These are phyloP conservation scores for Pyricularia grisea DNA, from an alignment of 2,329 filamentous ascomycete species.

Conservation along the genomic window DNA sequence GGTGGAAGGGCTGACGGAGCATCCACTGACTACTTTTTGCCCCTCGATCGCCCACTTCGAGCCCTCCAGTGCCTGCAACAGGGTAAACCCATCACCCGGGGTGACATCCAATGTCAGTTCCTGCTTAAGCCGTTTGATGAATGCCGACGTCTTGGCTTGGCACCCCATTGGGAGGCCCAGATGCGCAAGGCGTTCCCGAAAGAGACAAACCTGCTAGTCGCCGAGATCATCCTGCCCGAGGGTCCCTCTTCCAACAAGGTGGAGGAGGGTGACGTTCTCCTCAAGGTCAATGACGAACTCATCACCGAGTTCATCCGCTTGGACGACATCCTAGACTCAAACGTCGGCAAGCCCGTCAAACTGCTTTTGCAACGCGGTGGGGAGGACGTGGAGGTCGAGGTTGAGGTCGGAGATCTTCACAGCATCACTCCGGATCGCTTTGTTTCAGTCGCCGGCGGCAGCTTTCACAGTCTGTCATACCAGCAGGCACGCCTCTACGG, in stretches of 20 bases:
- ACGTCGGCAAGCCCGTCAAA: slow-evolving; percentile 67
- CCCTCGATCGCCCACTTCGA: slow-evolving; percentile 79
- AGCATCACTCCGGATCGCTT: slow-evolving; percentile 93
- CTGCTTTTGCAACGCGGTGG: slow-evolving; percentile 84
- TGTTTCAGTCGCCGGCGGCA: slow-evolving; percentile 84
- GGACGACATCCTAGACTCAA: slow-evolving; percentile 85
- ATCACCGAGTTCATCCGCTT: slow-evolving; percentile 88
- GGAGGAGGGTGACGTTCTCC: slow-evolving; percentile 85
- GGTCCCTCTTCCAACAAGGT: slow-evolving; percentile 82
- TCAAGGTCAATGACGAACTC: slow-evolving; percentile 89
- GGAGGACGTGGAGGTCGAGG: slow-evolving; percentile 73
- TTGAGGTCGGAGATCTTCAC: slow-evolving; percentile 83
- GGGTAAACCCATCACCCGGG: slow-evolving; percentile 67
- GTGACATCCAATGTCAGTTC: slow-evolving; percentile 98
- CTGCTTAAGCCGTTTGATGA: slow-evolving; percentile 96
- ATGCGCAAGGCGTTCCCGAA: slow-evolving; percentile 77
- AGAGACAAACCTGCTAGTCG: slow-evolving; percentile 94
- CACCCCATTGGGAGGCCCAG: slow-evolving; percentile 74
- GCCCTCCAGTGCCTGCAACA: slow-evolving; percentile 79
- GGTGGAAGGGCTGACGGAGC: slow-evolving; percentile 90
- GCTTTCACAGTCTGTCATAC: slow-evolving; percentile 94
- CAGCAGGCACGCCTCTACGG: slow-evolving; percentile 95
- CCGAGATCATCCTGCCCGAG: slow-evolving; percentile 86
- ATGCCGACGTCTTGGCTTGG: slow-evolving; percentile 80
- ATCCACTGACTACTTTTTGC: slow-evolving; percentile 95